Evolutionary conservation across 2,329 filamentous ascomycete species (phyloP).

Genomic region (Penicillium expansum): DNA sequence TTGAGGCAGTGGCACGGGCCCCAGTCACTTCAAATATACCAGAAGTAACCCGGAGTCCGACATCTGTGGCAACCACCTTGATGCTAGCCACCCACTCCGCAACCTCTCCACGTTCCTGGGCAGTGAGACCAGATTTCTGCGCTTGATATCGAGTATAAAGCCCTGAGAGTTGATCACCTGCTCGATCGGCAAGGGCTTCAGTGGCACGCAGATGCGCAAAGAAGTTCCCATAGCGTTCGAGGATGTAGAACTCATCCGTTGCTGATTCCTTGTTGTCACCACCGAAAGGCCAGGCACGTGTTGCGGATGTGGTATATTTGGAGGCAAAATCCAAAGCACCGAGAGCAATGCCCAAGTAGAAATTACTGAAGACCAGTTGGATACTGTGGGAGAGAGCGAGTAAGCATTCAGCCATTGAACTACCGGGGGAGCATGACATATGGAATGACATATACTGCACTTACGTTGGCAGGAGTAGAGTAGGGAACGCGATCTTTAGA

Average conservation of each 20-base stretch:
- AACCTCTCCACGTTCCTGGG: constrained; percentile 56
- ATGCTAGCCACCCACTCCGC: constrained; percentile 62
- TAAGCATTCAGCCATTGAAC: not conserved
- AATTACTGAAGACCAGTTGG: constrained; percentile 65
- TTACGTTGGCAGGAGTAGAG: constrained; percentile 59
- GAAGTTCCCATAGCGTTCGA: constrained; percentile 63
- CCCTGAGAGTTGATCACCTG: constrained; percentile 49
- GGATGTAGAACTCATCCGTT: constrained; percentile 64
- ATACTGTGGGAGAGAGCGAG: constrained; percentile 41
- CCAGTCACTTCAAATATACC: constrained; percentile 66
- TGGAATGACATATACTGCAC: constrained; percentile 8
- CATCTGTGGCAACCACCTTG: constrained; percentile 63
- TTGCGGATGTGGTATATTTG: constrained; percentile 56
- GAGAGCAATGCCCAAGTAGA: constrained; percentile 62
- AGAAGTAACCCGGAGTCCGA: constrained; percentile 55
- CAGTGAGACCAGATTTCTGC: constrained; percentile 47
- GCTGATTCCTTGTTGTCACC: constrained; percentile 60
- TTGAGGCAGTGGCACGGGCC: constrained; percentile 56
- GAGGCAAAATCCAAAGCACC: constrained; percentile 57
- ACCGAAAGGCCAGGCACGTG: constrained; percentile 63
- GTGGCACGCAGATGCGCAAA: constrained; percentile 61
- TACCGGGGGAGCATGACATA: not conserved
- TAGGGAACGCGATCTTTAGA: constrained; percentile 55
- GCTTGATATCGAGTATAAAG: constrained; percentile 48
- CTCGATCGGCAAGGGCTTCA: constrained; percentile 57